Evolutionary conservation across 2,329 filamentous ascomycete genomes (phyloP), one percentile per base, ranked within the genome.

Genomic region (Pezicula rhizophila): DNA sequence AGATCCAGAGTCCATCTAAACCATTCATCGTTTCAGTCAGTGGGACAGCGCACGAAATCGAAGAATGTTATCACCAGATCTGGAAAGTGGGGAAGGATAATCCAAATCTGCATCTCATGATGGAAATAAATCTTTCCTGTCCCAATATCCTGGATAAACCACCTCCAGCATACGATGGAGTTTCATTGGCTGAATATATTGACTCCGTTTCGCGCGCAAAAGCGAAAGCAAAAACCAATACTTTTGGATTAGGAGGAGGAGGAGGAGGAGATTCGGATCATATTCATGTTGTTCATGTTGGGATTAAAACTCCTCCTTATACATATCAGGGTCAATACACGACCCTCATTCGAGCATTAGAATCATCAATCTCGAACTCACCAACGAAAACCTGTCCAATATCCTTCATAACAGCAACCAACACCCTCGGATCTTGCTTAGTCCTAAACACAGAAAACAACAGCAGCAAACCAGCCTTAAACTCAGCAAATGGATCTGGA

Each of bases 51-150:
- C 60, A 69, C 0, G 80, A 87, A 10, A 74, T 89, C 0, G 67
- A 69, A 0, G 56, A 67, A 48, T 83, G 80, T 66, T 84, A 85
- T 33, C 42, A 12, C 31, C 33, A 15, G 40, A 35, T 18, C 11
- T 38, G 17, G 43, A 44, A 20, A 20, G 25, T 17, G 12, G 18
- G 17, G 2, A 28, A 4, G 50, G 54, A 25, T 23, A 26, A 42
- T 14, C 8, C 6, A 5, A 26, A 48, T 5, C 43, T 74, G n/a
- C 56, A 60, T 1, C 53, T 63, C 4, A 65, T 80, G 55, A 79
- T 90, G 71, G 87, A 92, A 65, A 72, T 91, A 59, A 92, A 92
- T 61, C 77, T 91, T 26, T 85, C 80, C 28, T 91, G 87, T 57
- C 87, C 87, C 0, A 91, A 92, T 59, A 90, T 91, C 44, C 73